Base-by-base conservation (phyloP, 306 rosid genomes). In the Pueraria montana region DNA sequence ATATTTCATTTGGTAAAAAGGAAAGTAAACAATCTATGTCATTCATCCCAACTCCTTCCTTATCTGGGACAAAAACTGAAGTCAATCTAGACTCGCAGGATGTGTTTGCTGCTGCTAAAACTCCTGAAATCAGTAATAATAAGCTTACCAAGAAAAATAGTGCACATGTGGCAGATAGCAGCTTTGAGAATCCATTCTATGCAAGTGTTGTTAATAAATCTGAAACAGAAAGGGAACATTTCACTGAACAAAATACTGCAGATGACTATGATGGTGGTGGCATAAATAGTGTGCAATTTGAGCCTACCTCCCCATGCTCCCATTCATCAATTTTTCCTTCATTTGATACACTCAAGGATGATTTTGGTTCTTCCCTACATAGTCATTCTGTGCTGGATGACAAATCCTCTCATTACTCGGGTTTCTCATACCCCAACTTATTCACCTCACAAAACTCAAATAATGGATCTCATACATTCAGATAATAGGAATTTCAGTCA, bases 341-440 rank as follows among this genome's bases (percentile, higher is more conserved):
- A 5, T 50, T 78, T 45, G 88, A 90, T 70, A 77, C 88, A 0
- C 72, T 14, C 43, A 89, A 88, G 78, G 87, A 21, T 18, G 84
- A 84, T 71, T 84, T 69, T 56, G 86, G 87, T 63, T 78, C 91
- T 49, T 52, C 88, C 13, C 81, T 61, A 42, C 85, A 86, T 2
- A 61, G 21, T 64, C 86, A 84, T 43, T 77, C 79, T 49, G 82
- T 50, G 61, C 18, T 50, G 56, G 88, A 84, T 48, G 82, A 43
- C 12, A 87, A 77, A 58, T 77, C 82, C 45, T 48, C 64, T 52
- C 76, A 43, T 21, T 97, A 91, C 74, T 49, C 91, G 0, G 90
- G 89, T 88, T 91, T 87, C 49, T 89, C 97, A 0, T 93, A 92
- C 82, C 96, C 96, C 27, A 93, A 91, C 89, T 83, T 95, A 75